phyloP scores from a whole-genome alignment of 2,329 filamentous ascomycete genomes.

The Bipolaris zeicola region DNA sequence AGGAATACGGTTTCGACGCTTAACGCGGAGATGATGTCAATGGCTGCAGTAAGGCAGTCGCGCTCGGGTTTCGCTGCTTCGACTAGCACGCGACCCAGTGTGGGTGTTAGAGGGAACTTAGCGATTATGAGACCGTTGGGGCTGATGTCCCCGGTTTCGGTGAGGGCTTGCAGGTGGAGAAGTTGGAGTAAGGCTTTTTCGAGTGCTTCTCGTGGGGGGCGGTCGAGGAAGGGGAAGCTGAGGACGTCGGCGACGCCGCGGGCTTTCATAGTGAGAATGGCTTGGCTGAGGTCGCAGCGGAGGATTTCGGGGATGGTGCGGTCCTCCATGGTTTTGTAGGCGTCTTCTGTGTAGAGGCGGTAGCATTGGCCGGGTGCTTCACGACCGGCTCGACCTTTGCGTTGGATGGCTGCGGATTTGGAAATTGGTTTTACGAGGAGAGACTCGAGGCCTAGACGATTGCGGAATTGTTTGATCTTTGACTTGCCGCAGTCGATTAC shows the following conservation, averaged over 20 bases:
- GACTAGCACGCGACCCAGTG: slow-evolving; percentile 80
- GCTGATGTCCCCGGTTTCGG: slow-evolving; percentile 75
- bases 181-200: slow-evolving; percentile 83
- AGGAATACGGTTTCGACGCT: slow-evolving; percentile 69
- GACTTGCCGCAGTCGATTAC: slow-evolving; percentile 93
- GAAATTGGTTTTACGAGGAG: slow-evolving; percentile 90
- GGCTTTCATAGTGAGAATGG: slow-evolving; percentile 91
- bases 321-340: slow-evolving; percentile 72
- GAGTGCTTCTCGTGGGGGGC: slow-evolving; percentile 76
- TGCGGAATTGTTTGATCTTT: slow-evolving; percentile 90
- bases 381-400: slow-evolving; percentile 88
- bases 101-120: slow-evolving; percentile 79
- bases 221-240: slow-evolving; percentile 83
- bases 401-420: slow-evolving; percentile 88
- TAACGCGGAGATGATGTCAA: slow-evolving; percentile 78
- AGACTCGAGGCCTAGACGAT: slow-evolving; percentile 84
- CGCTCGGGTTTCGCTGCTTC: slow-evolving; percentile 73
- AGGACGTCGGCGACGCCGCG: slow-evolving; percentile 82
- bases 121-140: slow-evolving; percentile 76
- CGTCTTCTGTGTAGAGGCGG: slow-evolving; percentile 81
- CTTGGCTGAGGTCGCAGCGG: slow-evolving; percentile 83
- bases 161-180: slow-evolving; percentile 76
- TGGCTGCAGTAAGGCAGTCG: slow-evolving; percentile 78
- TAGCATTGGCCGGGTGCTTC: slow-evolving; percentile 91
- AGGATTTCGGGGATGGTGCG: slow-evolving; percentile 87